These are phyloP conservation scores for Malassezia cuniculi DNA, from an alignment of 1,284 basidiomycete species.

Conservation along the genomic window DNA sequence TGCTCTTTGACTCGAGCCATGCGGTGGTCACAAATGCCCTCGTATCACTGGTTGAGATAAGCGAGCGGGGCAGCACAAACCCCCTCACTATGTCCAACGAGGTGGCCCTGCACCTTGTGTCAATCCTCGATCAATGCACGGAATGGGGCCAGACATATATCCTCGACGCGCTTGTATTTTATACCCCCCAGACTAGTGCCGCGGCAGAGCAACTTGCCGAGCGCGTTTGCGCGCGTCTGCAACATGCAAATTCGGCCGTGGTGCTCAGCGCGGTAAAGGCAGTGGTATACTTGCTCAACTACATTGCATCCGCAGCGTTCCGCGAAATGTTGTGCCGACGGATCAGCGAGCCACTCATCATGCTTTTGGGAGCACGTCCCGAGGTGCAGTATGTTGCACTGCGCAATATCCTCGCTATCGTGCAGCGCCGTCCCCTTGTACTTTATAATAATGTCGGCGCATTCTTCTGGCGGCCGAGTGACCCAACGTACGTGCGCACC, in stretches of 20 bases:
- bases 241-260: slow-evolving; percentile 88
- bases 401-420: slow-evolving; percentile 88
- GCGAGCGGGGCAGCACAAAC: slow-evolving; percentile 75
- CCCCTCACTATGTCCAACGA: slow-evolving; percentile 65
- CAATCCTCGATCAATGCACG: slow-evolving; percentile 74
- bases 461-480: slow-evolving; percentile 99
- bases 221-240: slow-evolving; percentile 75
- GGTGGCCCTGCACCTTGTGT: slow-evolving; percentile 68
- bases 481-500: slow-evolving; percentile 95
- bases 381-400: slow-evolving; percentile 98
- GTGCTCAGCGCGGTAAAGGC: slow-evolving; percentile 89
- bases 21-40: slow-evolving; percentile 91
- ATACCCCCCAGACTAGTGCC: slow-evolving; percentile 69
- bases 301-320: slow-evolving; percentile 77
- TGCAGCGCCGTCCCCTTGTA: slow-evolving; percentile 81
- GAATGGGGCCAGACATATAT: slow-evolving; percentile 99
- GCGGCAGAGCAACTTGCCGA: slow-evolving; percentile 91
- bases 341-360: slow-evolving; percentile 69
- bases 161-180: slow-evolving; percentile 80
- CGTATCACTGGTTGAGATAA: slow-evolving; percentile 78
- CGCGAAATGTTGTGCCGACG: slow-evolving; percentile 86
- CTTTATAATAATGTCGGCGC: slow-evolving; percentile 94
- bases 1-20: slow-evolving; percentile 82
- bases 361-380: slow-evolving; percentile 71
- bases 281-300: slow-evolving; percentile 94